Base-by-base conservation (phyloP, 768 basidiomycete species). In the Podaxis sp. region DNA sequence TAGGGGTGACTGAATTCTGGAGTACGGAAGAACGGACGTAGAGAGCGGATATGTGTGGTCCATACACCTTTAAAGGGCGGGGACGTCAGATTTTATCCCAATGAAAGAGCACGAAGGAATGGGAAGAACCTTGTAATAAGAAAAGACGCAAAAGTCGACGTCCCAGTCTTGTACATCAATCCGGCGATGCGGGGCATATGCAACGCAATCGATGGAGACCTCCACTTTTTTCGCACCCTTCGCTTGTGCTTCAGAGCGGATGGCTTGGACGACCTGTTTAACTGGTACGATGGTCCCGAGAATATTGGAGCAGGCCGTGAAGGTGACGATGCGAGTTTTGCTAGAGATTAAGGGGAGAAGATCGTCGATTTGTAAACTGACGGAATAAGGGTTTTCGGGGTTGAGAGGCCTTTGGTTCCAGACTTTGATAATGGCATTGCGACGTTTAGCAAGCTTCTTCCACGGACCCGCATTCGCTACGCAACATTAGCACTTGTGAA, bases 121-220 rank as follows among this genome's bases (percentile, higher is more conserved):
- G 38, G 56, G 4, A 46, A 71, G 11, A 52, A 88, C 91, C 84
- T 92, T 93, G 78, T 92, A 93, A 67, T 87, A 82, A 0, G 89
- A 85, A 71, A 91, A 87, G 56, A 85, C 84, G 53, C 81, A 83
- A 69, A 85, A 91, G 66, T 94, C 89, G 38, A 91, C 79, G 58
- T 91, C 90, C 91, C 90, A 93, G 53, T 81, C 85, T 62, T 80
- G 82, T 15, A 91, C 90, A 66, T 93, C 86, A 33, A 93, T 84
- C 60, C 76, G 73, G 13, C 89, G 78, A 69, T 93, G 90, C 0
- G 90, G 90, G 3, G 89, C 88, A 66, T 88, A 91, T 2, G 90
- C 90, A 2, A 93, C 91, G 64, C 90, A 91, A 67, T 93, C 91
- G 2, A 92, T 79, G 0, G 81, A 83, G 13, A 91, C 77, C 71